Evolutionary conservation across 2,329 filamentous ascomycete species (phyloP).

Genomic region (Aspergillus terreus): DNA sequence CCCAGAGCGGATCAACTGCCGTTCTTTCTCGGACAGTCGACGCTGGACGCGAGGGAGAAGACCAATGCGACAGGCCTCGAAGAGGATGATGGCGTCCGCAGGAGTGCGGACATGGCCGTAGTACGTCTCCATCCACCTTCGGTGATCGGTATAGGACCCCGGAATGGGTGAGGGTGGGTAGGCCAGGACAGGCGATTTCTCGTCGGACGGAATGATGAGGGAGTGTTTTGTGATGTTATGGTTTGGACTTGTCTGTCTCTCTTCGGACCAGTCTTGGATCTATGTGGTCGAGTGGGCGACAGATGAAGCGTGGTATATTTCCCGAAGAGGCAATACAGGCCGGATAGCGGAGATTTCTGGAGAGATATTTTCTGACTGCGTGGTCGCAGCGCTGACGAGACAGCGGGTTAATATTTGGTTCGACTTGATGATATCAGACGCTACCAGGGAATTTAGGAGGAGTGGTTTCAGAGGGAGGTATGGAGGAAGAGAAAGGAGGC

Average conservation of each 20-base stretch:
- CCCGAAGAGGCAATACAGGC: conserved; percentile 9
- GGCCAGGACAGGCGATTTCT: conserved; percentile 15
- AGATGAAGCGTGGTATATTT: conserved; percentile 5
- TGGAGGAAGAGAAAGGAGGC: conserved; percentile 3
- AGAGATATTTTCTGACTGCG: neutral
- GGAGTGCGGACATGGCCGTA: conserved; percentile 93
- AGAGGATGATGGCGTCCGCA: conserved; percentile 94
- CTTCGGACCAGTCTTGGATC: neutral
- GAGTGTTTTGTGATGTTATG: conserved; percentile 7
- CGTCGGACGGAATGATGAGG: conserved; percentile 5
- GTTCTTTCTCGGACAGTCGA: conserved; percentile 91
- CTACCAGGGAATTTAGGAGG: neutral
- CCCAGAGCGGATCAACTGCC: conserved; percentile 90
- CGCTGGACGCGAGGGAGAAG: conserved; percentile 88
- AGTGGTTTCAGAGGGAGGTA: conserved; percentile 5
- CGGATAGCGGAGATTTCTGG: neutral
- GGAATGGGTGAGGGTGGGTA: conserved; percentile 14
- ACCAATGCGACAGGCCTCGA: conserved; percentile 90
- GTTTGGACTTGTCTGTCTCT: neutral
- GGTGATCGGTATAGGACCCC: conserved; percentile 18
- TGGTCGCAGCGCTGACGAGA: neutral
- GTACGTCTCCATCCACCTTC: conserved; percentile 81
- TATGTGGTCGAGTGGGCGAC: neutral
- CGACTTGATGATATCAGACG: conserved; percentile 5
- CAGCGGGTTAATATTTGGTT: conserved; percentile 12